phyloP scores from a whole-genome alignment of 768 basidiomycete species.

The Cystobasidium ongulense region DNA sequence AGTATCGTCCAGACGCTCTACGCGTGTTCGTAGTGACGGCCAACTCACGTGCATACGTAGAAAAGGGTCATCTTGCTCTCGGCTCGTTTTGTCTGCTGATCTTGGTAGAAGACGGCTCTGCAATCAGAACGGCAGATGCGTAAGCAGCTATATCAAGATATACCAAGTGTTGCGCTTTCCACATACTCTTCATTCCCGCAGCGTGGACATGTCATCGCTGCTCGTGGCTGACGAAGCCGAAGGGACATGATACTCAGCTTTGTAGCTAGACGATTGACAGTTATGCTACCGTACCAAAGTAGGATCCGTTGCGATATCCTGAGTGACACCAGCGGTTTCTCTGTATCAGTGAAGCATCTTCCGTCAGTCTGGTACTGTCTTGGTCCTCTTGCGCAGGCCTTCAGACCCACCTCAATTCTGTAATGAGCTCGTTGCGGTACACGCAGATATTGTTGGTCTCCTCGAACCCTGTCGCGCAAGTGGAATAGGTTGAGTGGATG shows the following conservation, averaged over 20 bases:
- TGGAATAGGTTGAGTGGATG: neutral
- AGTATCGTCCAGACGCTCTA: neutral
- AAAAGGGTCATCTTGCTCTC: slow-evolving; percentile 71
- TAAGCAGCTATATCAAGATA: neutral
- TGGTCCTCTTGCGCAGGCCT: neutral
- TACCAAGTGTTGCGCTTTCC: neutral
- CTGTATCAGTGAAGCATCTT: slow-evolving; percentile 47
- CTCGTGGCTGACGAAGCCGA: slow-evolving; percentile 58
- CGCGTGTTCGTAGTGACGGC: neutral
- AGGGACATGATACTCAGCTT: neutral
- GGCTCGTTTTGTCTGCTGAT: slow-evolving; percentile 82
- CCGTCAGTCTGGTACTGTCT: neutral
- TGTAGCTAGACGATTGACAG: slow-evolving; percentile 37
- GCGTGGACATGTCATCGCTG: slow-evolving; percentile 69
- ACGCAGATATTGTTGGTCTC: slow-evolving; percentile 79
- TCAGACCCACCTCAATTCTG: slow-evolving; percentile 69
- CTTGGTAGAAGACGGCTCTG: slow-evolving; percentile 89
- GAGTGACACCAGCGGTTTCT: slow-evolving; percentile 86
- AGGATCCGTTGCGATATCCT: slow-evolving; percentile 76
- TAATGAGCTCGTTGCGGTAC: slow-evolving; percentile 85
- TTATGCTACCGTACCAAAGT: slow-evolving; percentile 57
- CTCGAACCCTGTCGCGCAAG: slow-evolving; percentile 47
- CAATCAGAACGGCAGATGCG: slow-evolving; percentile 6
- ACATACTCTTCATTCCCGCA: slow-evolving; percentile 75
- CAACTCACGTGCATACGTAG: slow-evolving; percentile 29